A percentile compares a stretch with the other conserved stretches of the same genome.
Conservation (phyloP, 805 yeast genomes). For the Saturnispora saitoi region DNA sequence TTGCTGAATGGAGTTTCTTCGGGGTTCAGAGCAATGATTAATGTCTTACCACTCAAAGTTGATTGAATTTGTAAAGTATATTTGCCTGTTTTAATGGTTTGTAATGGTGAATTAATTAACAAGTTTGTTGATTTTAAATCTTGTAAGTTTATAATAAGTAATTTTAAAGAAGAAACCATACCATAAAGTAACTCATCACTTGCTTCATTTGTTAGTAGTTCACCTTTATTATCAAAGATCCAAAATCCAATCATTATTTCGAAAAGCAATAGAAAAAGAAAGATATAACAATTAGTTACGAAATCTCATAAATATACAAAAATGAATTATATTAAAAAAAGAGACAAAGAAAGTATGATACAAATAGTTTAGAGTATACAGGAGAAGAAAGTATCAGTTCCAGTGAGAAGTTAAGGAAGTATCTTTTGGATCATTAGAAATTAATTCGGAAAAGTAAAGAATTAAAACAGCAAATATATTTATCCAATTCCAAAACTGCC, state of each 20-base stretch:
- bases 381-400: slow-evolving; percentile 11
- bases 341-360: background rate
- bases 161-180: slow-evolving; percentile 3
- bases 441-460: slow-evolving; percentile 73
- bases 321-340: background rate
- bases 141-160: background rate
- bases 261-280: background rate
- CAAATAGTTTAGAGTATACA: background rate
- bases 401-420: slow-evolving; percentile 28
- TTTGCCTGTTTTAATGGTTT: slow-evolving; percentile 3
- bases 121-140: background rate
- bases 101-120: background rate
- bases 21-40: slow-evolving; percentile 1
- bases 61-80: slow-evolving; percentile 8
- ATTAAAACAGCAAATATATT: slow-evolving; percentile 52
- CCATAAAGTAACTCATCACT: slow-evolving; percentile 7
- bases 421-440: slow-evolving; percentile 31
- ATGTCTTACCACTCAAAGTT: slow-evolving; percentile 2
- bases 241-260: slow-evolving; percentile 3
- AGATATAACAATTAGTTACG: background rate
- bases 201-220: background rate
- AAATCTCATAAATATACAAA: background rate
- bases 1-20: background rate
- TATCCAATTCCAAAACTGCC: slow-evolving; percentile 66
- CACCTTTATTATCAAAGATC: slow-evolving; percentile 4